Percentiles rank a stretch among this genome's conserved stretches.
Conservation (phyloP, 768 basidiomycete genomes). For the Suillus decipiens region DNA sequence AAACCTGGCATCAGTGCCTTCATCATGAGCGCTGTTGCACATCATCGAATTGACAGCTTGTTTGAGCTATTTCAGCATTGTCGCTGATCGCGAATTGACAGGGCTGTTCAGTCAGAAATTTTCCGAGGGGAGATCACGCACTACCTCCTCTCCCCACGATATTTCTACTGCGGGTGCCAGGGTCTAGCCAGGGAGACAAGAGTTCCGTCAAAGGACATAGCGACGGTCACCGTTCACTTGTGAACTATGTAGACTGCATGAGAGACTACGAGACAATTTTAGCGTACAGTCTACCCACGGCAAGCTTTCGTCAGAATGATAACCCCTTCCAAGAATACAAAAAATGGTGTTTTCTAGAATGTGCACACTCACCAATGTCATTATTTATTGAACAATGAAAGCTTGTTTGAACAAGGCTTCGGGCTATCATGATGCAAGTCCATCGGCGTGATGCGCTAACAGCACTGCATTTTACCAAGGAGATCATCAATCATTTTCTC, state of each 20-base stretch:
- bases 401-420: neutral
- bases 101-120: neutral
- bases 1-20: neutral
- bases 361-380: neutral
- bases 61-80: neutral
- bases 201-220: neutral
- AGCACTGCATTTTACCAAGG: neutral
- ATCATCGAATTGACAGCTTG: neutral
- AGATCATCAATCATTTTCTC: neutral
- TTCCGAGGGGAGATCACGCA: neutral
- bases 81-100: constrained; percentile 4
- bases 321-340: neutral
- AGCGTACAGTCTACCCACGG: neutral
- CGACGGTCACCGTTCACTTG: neutral
- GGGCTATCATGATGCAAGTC: neutral
- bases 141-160: neutral
- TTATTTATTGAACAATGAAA: neutral
- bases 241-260: neutral
- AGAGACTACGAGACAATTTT: constrained; percentile 1
- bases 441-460: neutral
- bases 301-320: neutral
- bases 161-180: neutral
- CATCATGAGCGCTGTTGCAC: neutral
- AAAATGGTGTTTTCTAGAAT: neutral
- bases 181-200: neutral